Base-by-base conservation (phyloP, 352 stramenopile species). In the Phytophthora ohioensis region DNA sequence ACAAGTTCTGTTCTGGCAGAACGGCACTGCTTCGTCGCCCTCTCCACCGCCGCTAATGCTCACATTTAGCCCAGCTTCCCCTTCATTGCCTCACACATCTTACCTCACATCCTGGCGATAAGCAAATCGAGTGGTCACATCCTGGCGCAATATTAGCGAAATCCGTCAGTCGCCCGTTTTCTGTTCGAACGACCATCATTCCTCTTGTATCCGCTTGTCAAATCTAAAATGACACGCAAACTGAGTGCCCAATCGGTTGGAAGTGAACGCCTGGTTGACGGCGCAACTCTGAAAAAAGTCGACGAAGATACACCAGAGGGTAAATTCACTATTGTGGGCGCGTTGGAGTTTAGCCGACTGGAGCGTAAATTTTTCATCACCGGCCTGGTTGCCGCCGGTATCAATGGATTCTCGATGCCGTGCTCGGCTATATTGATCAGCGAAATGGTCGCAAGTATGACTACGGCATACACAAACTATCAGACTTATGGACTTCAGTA, bases 321-420 rank as follows among this genome's bases (percentile, higher is more conserved):
- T 9, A 57, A 57, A 39, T 78, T 81, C 39, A 70, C 67, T 6
- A 57, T 82, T 31, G 17, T 74, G 12, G 67, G 83, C 13, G 64
- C 65, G 2, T 35, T 69, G 42, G 17, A 58, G 41, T 67, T 68
- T 51, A 67, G 38, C 32, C 78, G 48, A 46, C 79, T 79, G 0
- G 81, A 89, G 55, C 78, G 63, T 13, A 61, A 52, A 7, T 79
- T 71, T 51, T 78, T 89, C 32, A 2, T 85, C 8, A 43, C 58
- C n/a, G 79, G 79, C 3, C 59, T 76, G 4, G 3, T 79, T 7
- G 57, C 63, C 2, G 68, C 81, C 0, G 70, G 73, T 38, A 61
- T 85, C 5, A 60, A 74, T 41, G 79, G 77, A 2, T 73, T 78
- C 6, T 70, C 67, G 4, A 76, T 82, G 65, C 81, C 81, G 1